Conservation (phyloP, 2,329 filamentous ascomycete species). For the Cladorrhinum sp. region DNA sequence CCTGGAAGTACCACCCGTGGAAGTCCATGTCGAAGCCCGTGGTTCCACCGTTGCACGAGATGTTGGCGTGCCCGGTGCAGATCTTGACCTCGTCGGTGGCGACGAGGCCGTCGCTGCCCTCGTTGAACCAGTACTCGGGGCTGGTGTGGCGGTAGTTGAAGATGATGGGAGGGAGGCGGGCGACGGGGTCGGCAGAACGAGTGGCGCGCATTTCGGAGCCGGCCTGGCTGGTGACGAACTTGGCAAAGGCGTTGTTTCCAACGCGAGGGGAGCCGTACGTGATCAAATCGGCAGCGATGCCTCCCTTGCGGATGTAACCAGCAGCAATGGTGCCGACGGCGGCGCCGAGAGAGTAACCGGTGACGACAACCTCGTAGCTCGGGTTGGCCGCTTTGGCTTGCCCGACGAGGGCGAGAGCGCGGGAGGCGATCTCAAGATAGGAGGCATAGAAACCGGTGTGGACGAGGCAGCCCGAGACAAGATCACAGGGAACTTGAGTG, state of each 20-base stretch:
- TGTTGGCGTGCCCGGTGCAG: conserved; percentile 48
- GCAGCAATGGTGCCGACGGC: conserved; percentile 61
- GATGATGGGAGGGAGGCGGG: conserved; percentile 60
- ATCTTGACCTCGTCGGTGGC: conserved; percentile 42
- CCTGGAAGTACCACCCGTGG: conserved; percentile 49
- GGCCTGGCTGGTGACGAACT: conserved; percentile 51
- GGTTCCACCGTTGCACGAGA: conserved; percentile 50
- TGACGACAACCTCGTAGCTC: conserved; percentile 52
- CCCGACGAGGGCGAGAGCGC: conserved; percentile 43
- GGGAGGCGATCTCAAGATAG: conserved; percentile 51
- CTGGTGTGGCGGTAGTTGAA: conserved; percentile 64
- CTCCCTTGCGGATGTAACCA: conserved; percentile 50
- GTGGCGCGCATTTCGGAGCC: conserved; percentile 62
- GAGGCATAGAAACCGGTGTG: conserved; percentile 59
- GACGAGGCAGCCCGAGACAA: conserved; percentile 46
- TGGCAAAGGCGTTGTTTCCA: conserved; percentile 54
- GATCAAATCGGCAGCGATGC: conserved; percentile 54
- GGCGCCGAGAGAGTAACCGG: conserved; percentile 67
- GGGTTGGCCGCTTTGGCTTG: conserved; percentile 46
- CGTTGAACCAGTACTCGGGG: conserved; percentile 64
- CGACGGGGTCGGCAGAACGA: conserved; percentile 64
- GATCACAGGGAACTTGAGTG: conserved; percentile 34
- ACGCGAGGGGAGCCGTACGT: conserved; percentile 66
- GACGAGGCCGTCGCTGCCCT: conserved; percentile 32
- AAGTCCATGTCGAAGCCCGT: conserved; percentile 42